Base-by-base conservation (phyloP, 257 asterid species). In the Jacaranda mimosifolia region DNA sequence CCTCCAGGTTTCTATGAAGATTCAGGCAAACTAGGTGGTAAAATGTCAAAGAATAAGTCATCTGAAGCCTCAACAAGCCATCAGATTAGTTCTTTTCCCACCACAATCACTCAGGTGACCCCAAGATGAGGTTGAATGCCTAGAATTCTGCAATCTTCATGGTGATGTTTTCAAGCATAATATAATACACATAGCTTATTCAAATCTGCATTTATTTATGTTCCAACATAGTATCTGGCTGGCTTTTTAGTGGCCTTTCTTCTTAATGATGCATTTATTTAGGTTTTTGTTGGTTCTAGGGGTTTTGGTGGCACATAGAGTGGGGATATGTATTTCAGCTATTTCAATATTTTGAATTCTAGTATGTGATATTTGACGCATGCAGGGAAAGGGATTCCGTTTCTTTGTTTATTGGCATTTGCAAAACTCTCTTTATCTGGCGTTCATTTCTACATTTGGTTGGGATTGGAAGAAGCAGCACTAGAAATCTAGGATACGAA, bases 1-100 rank as follows among this genome's bases (percentile, higher is more conserved):
- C 89, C 97, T 1, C 98, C 98, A 1, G 98, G 98, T 63, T 87
- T 85, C 82, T 88, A 83, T 38, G 89, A 87, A 73, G 92, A 74
- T 78, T 82, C 97, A 19, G 86, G 84, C 13, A 81, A 43, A 66
- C 40, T 43, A 46, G 72, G 82, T 70, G 77, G 85, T 17, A 71
- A 19, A 36, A 59, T 7, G 4, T 81, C 86, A 3, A 89, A 89
- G 85, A 79, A 76, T 72, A 88, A 90, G 76, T 85, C 77, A 18
- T 81, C 92, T 8, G 93, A 74, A 65, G 79, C 87, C 77, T 89
- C 93, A 43, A 70, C 91, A 17, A 88, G 91, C 85, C 70, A 77
- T 48, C 92, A 80, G 62, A 80, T 85, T 87, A 90, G 87, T 85
- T 88, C 91, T 66, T 86, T 64, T 45, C 83, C 95, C 64, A 7